Evolutionary conservation across 768 basidiomycete species (phyloP), one percentile per base, ranked within the genome.

Genomic region (Phlegmacium glaucopus): DNA sequence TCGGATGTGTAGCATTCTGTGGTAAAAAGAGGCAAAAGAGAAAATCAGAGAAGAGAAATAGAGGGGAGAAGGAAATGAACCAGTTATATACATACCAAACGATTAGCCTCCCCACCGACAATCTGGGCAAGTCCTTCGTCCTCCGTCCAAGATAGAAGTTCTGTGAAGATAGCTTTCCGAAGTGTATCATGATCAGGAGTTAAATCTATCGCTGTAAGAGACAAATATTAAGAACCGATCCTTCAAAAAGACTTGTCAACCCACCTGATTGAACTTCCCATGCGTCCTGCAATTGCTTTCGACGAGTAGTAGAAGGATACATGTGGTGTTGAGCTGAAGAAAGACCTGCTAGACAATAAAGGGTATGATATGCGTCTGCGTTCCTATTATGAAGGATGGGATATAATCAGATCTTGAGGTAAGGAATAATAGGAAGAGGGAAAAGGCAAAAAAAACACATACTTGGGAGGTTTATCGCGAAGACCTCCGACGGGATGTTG

Each of bases 391-490:
- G n/a, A 34, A 22, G 39, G 13, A 34, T 3, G 35, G 28, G n/a
- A n/a, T n/a, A 18, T 28, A 28, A 26, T 34, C 2, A 35, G 17
- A 39, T 22, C 9, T 22, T 22, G 22, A 22, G 22, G 5, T 5
- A 5, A 22, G 22, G n/a, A n/a, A n/a, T n/a, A 22, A 34, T 34
- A n/a, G 32, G 3, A 3, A 34, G 6, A 13, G 15, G n/a, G 37
- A 32, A 12, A 15, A 25, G 7, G 12, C 13, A 27, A 39, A 15
- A 4, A 27, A 39, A 15, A 4, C 25, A 64, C 80, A 44, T 64
- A 90, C 89, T 96, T 97, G 32, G 91, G 90, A 11, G 96, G 96
- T 61, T 99, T 99, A 61, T 99, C 96, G 17, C 93, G 75, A 42
- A 98, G 65, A 12, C 96, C 96, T 6, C 93, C 94, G 0, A 83